Conservation (phyloP, 495 filamentous ascomycete genomes). For the Parathielavia hyrcaniae region DNA sequence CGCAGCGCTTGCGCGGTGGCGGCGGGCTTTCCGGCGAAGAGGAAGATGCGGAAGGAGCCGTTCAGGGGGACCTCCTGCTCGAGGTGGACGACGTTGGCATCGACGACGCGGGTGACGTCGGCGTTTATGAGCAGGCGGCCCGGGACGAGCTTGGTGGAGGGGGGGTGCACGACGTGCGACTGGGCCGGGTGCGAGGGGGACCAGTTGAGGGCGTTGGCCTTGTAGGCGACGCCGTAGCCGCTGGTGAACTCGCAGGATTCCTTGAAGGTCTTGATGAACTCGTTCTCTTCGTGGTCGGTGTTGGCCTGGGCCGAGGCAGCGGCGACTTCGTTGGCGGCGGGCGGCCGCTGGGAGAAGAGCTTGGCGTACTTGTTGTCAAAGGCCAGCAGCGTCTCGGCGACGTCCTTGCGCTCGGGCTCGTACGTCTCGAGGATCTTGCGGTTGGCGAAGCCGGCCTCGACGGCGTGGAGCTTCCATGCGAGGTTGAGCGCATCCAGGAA, state of each 20-base stretch:
- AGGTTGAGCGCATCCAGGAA: conserved; percentile 79
- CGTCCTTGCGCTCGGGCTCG: conserved; percentile 58
- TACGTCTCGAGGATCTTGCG: conserved; percentile 63
- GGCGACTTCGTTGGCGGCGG: conserved; percentile 45
- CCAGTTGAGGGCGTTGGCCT: conserved; percentile 54
- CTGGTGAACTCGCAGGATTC: conserved; percentile 65
- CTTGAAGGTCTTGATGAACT: conserved; percentile 64
- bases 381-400: conserved; percentile 64
- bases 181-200: conserved; percentile 65
- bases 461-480: conserved; percentile 75
- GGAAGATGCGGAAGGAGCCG: conserved; percentile 77
- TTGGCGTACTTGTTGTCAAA: conserved; percentile 69
- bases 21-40: conserved; percentile 68
- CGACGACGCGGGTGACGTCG: conserved; percentile 74
- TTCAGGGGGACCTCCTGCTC: conserved; percentile 86
- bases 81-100: conserved; percentile 78
- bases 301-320: conserved; percentile 22
- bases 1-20: conserved; percentile 54
- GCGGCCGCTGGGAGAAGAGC: conserved; percentile 57
- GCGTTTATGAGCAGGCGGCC: conserved; percentile 69
- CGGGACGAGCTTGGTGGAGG: conserved; percentile 53
- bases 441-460: conserved; percentile 56
- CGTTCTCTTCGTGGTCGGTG: conserved; percentile 50
- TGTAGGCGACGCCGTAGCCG: conserved; percentile 65
- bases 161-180: conserved; percentile 59